Conservation (phyloP, 129 eudicot genomes). For the Sambucus nigra region DNA sequence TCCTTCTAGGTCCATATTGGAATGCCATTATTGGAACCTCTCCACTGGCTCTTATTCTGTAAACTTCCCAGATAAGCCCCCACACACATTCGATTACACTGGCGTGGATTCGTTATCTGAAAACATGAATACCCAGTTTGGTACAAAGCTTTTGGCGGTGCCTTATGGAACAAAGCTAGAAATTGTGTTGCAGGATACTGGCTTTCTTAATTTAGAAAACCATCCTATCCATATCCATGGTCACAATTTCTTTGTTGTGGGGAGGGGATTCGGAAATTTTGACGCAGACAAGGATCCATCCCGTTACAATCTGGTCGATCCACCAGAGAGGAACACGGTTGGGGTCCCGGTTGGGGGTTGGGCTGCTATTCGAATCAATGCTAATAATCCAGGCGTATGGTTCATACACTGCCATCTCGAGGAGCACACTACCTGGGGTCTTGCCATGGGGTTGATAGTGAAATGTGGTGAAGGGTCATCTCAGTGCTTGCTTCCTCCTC, state of each 20-base stretch:
- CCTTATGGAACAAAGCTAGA: slow-evolving; percentile 57
- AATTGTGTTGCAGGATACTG: slow-evolving; percentile 63
- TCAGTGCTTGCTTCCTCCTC: slow-evolving; percentile 65
- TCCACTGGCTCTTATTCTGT: not conserved
- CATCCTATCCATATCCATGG: slow-evolving; percentile 85
- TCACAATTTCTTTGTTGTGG: slow-evolving; percentile 70
- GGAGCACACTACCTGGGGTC: slow-evolving; percentile 78
- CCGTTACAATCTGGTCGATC: slow-evolving; percentile 53
- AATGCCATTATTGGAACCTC: slow-evolving; percentile 39
- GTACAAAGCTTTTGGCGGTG: slow-evolving; percentile 47
- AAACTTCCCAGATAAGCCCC: slow-evolving; percentile 56
- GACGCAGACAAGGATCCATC: slow-evolving; percentile 33
- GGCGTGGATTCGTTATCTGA: slow-evolving; percentile 48
- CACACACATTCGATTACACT: slow-evolving; percentile 47
- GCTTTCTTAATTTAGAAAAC: slow-evolving; percentile 58
- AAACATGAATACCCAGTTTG: slow-evolving; percentile 54
- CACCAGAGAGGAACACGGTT: slow-evolving; percentile 85
- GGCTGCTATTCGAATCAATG: slow-evolving; percentile 57
- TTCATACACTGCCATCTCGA: slow-evolving; percentile 81
- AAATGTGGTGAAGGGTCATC: slow-evolving; percentile 38
- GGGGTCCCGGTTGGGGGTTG: slow-evolving; percentile 81
- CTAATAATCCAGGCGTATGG: slow-evolving; percentile 88
- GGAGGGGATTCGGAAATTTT: slow-evolving; percentile 59
- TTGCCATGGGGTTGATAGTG: slow-evolving; percentile 58
- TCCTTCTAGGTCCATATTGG: slow-evolving; percentile 45